Percentiles rank a stretch among this genome's conserved stretches.
Evolutionary conservation across 306 rosid genomes (phyloP).

Genomic region (Myrica gale): DNA sequence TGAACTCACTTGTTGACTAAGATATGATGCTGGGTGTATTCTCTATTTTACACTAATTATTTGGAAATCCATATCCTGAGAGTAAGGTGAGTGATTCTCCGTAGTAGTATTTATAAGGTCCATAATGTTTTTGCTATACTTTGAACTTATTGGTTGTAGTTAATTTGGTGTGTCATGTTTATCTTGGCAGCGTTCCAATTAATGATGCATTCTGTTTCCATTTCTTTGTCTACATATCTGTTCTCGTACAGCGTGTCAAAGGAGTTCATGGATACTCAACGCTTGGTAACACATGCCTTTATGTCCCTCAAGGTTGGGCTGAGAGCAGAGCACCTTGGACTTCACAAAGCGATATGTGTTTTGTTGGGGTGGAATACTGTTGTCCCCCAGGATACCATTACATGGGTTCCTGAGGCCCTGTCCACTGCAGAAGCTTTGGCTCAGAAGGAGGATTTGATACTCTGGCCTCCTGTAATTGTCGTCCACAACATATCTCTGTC

Average conservation of each 20-base stretch:
- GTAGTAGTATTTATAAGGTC: not conserved
- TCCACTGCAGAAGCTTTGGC: conserved; percentile 62
- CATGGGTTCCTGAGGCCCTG: conserved; percentile 82
- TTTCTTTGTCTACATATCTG: conserved; percentile 26
- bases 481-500: conserved; percentile 76
- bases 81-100: not conserved
- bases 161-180: not conserved
- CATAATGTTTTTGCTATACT: not conserved
- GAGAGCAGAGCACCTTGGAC: conserved; percentile 80
- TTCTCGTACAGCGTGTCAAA: conserved; percentile 67
- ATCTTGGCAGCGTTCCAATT: not conserved
- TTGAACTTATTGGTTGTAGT: not conserved
- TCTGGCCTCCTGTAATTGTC: conserved; percentile 86
- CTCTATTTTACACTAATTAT: not conserved
- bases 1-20: not conserved
- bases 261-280: conserved; percentile 89
- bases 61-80: not conserved
- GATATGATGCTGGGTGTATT: not conserved
- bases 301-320: conserved; percentile 86
- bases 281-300: conserved; percentile 87
- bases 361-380: conserved; percentile 87
- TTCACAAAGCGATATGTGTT: conserved; percentile 85
- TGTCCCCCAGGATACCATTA: conserved; percentile 65
- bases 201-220: conserved; percentile 11
- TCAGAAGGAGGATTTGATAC: conserved; percentile 90